A percentile compares a stretch with the other conserved stretches of the same genome.
phyloP scores from a whole-genome alignment of 164 flowering plant genomes.

The Nymphaea thermarum region DNA sequence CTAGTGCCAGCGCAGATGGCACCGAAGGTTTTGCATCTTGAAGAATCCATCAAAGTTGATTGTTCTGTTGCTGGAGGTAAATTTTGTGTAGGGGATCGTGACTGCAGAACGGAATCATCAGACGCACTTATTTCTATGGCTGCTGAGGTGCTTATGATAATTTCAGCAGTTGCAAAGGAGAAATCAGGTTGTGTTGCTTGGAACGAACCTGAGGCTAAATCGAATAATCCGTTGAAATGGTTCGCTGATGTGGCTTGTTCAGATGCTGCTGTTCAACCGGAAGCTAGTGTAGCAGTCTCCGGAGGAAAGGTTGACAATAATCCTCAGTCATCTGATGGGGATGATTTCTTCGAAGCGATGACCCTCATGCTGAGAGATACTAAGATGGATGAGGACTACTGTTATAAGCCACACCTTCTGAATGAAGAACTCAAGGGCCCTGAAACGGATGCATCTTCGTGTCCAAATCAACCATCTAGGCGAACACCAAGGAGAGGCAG shows the following conservation, averaged over 20 bases:
- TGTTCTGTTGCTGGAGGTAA: no score
- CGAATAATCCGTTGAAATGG: slow-evolving; percentile 32
- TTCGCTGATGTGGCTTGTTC: slow-evolving; percentile 42
- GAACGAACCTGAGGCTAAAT: slow-evolving; percentile 6
- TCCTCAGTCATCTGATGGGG: slow-evolving; percentile 13
- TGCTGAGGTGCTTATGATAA: background rate
- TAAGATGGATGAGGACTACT: slow-evolving; percentile 36
- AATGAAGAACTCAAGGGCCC: slow-evolving; percentile 13
- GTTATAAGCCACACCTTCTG: slow-evolving; percentile 20
- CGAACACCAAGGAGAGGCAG: slow-evolving; percentile 81
- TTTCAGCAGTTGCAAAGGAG: background rate
- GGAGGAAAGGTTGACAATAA: slow-evolving; percentile 3
- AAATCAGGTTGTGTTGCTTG: background rate
- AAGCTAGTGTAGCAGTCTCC: background rate
- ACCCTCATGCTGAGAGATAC: slow-evolving; percentile 53
- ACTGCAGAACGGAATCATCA: slow-evolving; percentile 14
- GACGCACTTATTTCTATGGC: slow-evolving; percentile 51
- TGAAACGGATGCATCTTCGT: slow-evolving; percentile 22
- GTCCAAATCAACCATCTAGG: slow-evolving; percentile 36
- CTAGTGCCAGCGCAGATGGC: background rate
- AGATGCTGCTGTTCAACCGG: background rate
- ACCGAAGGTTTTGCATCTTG: background rate
- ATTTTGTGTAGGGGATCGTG: background rate
- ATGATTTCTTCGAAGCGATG: slow-evolving; percentile 77
- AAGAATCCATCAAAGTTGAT: background rate